Base-by-base conservation (phyloP, 768 basidiomycete species). In the Paxillus ammoniavirescens region DNA sequence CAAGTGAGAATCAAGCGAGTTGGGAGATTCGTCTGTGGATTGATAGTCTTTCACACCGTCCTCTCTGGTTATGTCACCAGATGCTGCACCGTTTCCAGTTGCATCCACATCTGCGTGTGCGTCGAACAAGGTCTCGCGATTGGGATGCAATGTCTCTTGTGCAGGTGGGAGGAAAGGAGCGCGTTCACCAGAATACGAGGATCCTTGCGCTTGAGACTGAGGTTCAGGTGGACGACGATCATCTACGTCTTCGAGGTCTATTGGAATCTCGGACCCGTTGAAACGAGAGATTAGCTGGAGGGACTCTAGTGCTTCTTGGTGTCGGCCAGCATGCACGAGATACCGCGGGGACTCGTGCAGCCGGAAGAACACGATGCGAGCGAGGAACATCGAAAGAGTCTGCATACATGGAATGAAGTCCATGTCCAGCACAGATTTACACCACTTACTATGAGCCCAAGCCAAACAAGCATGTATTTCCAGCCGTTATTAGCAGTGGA, bases 311-410 rank as follows among this genome's bases (percentile, higher is more conserved):
- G 95, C 96, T 60, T 97, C 94, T 35, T 84, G 80, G 33, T 82
- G 86, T 42, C 93, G 81, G 14, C 93, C 93, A 0, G 91, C 86
- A 43, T 93, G 87, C 5, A 96, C 93, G 54, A 99, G 86, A 66
- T 87, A 98, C 21, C 93, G 84, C 2, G 97, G 94, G 0, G 93
- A 95, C 71, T 99, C 96, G 68, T 98, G 89, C 5, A 99, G 74
- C 17, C 87, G 84, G 79, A 98, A 97, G 69, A 98, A 86, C 9
- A 89, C 73, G 53, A 95, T 91, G 15, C 97, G 89, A 10, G 85
- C 85, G 30, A 91, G 65, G 67, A 93, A 94, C 89, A 98, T 95
- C 2, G 75, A 70, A 7, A 94, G 73, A 8, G 93, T 97, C 95
- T 98, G 62, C 30, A 33, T 3, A 28, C 40, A 50, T 61, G 28